These are phyloP conservation scores for Beauveria medogensis DNA, from an alignment of 2,329 filamentous ascomycete species.

Conservation along the genomic window DNA sequence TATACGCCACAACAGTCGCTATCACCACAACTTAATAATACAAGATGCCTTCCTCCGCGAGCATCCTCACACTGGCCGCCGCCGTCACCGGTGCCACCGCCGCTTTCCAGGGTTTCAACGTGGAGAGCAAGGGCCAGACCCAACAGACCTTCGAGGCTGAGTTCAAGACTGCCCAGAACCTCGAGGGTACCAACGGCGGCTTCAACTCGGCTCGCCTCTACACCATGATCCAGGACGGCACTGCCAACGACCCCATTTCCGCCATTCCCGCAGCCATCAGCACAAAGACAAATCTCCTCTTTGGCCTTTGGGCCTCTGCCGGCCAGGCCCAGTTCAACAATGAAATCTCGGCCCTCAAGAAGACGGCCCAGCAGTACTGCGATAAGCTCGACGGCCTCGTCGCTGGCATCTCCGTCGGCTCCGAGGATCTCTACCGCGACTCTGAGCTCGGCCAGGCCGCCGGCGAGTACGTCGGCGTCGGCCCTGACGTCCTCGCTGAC, in stretches of 20 bases:
- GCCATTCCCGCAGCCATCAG: constrained; percentile 78
- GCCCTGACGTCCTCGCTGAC: constrained; percentile 51
- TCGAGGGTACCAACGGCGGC: constrained; percentile 51
- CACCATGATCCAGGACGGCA: constrained; percentile 64
- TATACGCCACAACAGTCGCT: constrained; percentile 5
- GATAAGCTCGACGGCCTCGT: constrained; percentile 56
- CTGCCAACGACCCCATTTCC: constrained; percentile 54
- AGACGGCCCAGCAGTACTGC: constrained; percentile 63
- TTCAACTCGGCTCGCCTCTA: constrained; percentile 68
- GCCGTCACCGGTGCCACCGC: constrained; percentile 28
- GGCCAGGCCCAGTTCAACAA: constrained; percentile 56
- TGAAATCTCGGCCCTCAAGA: constrained; percentile 64
- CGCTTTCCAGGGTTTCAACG: constrained; percentile 62
- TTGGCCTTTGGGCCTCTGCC: constrained; percentile 77
- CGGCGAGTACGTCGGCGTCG: constrained; percentile 53
- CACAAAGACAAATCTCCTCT: constrained; percentile 68
- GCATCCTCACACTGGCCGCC: constrained; percentile 27
- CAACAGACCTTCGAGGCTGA: constrained; percentile 61
- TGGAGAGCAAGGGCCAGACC: constrained; percentile 51
- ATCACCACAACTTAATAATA: not conserved
- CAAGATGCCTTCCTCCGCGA: constrained; percentile 27
- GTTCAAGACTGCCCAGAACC: constrained; percentile 56
- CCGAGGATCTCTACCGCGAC: constrained; percentile 77
- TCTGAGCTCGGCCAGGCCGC: constrained; percentile 61
- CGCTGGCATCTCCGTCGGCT: constrained; percentile 77